Base-by-base conservation (phyloP, 805 yeast genomes). In the Candida schatavii region DNA sequence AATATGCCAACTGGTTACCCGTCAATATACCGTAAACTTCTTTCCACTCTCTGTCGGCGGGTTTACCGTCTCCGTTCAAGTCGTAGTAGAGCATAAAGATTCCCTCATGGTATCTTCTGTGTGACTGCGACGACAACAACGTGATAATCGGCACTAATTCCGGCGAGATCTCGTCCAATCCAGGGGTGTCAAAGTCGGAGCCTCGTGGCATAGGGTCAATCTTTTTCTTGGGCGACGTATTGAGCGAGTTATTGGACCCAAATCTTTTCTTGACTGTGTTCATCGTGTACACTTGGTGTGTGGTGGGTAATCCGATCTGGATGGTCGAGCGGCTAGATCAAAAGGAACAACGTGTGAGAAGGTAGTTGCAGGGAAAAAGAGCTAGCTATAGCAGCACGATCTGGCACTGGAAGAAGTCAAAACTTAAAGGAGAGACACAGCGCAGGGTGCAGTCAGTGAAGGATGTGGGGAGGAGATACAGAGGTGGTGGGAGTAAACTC, bases 1-100 rank as follows among this genome's bases (percentile, higher is more conserved):
- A 93, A 47, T 88, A 78, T 0, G 97, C 95, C 46, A 93, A 68
- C 54, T 91, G 96, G 44, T 88, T 87, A 17, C 99, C 99, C 3
- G 88, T 80, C 32, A 93, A 69, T 13, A 87, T 88, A 34, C 96
- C 98, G 60, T 86, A 93, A 19, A 90, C 96, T 64, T 93, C 97
- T 41, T 76, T 74, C 99, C 99, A 93, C 53, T 76, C 75, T 35
- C 97, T 72, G 38, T 83, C 86, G 0, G 84, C 81, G 0, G 96
- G 90, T 42, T 82, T 77, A 6, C 99, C 99, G 50, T 91, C 96
- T 20, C 86, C 78, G 55, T 82, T 81, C 51, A 86, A 66, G 51
- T 85, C 91, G 51, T 82, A 38, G 46, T 85, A 68, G 6, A 86
- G 62, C 84, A 85, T 78, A 55, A 86, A 80, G 2, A 83, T 78